phyloP scores from a whole-genome alignment of 805 yeast species.

The Candida michaelii region DNA sequence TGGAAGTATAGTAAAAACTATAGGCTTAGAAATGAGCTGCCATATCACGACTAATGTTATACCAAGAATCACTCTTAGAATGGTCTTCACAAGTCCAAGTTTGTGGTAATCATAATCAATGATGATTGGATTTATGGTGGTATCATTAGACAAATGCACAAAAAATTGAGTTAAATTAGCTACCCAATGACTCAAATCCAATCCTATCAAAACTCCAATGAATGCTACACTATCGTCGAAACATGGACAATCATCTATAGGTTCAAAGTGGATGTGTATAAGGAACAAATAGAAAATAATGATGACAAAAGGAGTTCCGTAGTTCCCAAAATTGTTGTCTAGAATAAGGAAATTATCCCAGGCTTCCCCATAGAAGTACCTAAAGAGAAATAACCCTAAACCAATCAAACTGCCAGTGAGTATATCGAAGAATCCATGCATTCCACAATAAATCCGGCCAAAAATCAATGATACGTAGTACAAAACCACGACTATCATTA shows the following conservation, averaged over 20 bases:
- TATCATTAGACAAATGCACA: conserved; percentile 16
- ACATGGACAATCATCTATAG: conserved; percentile 94
- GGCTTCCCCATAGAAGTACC: conserved; percentile 38
- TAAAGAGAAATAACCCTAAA: conserved; percentile 43
- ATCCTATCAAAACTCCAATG: conserved; percentile 80
- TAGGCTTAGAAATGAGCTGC: conserved; percentile 73
- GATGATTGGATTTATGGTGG: conserved; percentile 28
- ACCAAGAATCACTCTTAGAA: conserved; percentile 60
- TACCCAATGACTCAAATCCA: conserved; percentile 62
- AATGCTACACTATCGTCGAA: conserved; percentile 94
- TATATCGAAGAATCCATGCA: conserved; percentile 92
- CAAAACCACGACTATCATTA: conserved; percentile 19
- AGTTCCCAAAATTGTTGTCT: conserved; percentile 21
- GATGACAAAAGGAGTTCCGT: conserved; percentile 35
- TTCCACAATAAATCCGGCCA: conserved; percentile 92
- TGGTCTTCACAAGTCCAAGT: conserved; percentile 42
- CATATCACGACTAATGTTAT: conserved; percentile 62
- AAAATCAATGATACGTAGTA: conserved; percentile 66
- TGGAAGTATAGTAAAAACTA: conserved; percentile 55
- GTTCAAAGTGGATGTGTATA: conserved; percentile 73
- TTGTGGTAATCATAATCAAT: conserved; percentile 43
- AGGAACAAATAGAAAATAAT: conserved; percentile 45
- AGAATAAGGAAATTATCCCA: conserved; percentile 50
- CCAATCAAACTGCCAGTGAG: conserved; percentile 69
- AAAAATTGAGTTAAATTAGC: conserved; percentile 33